Conservation (phyloP, 345 rosid genomes). For the Psidium friedrichsthalianum region DNA sequence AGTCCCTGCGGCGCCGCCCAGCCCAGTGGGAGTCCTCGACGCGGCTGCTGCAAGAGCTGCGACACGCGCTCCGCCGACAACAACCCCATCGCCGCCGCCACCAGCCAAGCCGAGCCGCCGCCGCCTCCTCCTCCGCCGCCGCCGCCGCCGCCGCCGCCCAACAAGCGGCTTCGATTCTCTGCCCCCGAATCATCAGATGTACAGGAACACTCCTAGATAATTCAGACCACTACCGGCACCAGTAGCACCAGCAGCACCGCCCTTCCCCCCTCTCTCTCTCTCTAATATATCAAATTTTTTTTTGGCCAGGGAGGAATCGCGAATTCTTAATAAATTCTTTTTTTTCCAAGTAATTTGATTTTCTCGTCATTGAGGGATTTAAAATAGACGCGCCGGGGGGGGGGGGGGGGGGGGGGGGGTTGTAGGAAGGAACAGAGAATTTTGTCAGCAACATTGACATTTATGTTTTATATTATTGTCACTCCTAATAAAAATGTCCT, state of each 20-base stretch:
- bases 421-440: no score
- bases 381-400: not conserved
- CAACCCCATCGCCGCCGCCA: conserved; percentile 12
- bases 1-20: conserved; percentile 23
- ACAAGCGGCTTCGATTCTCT: conserved; percentile 6
- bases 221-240: not conserved
- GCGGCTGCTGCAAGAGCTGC: conserved; percentile 54
- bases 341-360: not conserved
- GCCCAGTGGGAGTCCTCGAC: conserved; percentile 58
- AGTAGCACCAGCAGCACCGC: not conserved
- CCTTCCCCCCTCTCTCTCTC: not conserved
- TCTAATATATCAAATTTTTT: not conserved
- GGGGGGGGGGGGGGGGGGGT: no score
- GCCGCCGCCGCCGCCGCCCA: not conserved
- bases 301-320: not conserved
- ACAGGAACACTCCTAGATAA: conserved; percentile 29
- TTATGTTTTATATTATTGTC: not conserved
- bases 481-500: not conserved
- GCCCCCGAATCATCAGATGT: conserved; percentile 21
- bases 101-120: conserved; percentile 22
- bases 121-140: conserved; percentile 22
- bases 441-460: not conserved
- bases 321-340: not conserved
- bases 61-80: conserved; percentile 26
- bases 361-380: not conserved